Conservation (phyloP, 345 rosid genomes). For the Pugionium cornutum region DNA sequence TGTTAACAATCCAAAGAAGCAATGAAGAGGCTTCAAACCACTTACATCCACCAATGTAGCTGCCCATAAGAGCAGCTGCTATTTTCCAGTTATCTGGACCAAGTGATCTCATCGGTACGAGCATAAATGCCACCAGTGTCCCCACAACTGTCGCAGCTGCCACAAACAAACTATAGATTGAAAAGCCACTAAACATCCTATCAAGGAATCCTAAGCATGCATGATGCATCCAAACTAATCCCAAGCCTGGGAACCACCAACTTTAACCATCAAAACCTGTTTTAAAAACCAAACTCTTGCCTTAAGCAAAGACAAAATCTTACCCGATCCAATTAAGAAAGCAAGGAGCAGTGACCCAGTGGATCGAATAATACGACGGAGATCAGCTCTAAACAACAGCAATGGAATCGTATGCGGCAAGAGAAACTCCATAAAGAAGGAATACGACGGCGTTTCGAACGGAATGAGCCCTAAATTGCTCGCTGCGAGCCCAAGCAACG, state of each 20-base stretch:
- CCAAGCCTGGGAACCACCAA: neutral
- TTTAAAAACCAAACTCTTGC: too few species aligned
- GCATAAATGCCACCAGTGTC: slow-evolving; percentile 62
- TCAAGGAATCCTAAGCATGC: neutral
- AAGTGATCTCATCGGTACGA: slow-evolving; percentile 88
- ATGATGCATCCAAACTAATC: slow-evolving; percentile 9
- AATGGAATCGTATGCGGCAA: slow-evolving; percentile 73
- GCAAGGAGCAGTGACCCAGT: slow-evolving; percentile 71
- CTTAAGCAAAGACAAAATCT: slow-evolving; percentile 4
- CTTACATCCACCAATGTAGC: slow-evolving; percentile 85
- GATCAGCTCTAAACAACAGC: slow-evolving; percentile 77
- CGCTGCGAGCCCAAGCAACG: slow-evolving; percentile 74
- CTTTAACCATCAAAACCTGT: too few species aligned
- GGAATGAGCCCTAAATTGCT: slow-evolving; percentile 73
- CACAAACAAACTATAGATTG: slow-evolving; percentile 23
- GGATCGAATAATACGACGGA: slow-evolving; percentile 57
- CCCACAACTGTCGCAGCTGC: slow-evolving; percentile 75
- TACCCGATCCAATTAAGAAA: slow-evolving; percentile 80
- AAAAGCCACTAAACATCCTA: neutral
- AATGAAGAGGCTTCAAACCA: slow-evolving; percentile 22
- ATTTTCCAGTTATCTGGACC: slow-evolving; percentile 91
- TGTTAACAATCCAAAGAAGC: slow-evolving; percentile 24
- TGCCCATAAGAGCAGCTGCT: slow-evolving; percentile 91
- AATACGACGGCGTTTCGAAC: slow-evolving; percentile 61
- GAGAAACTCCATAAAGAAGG: slow-evolving; percentile 60